phyloP scores from a whole-genome alignment of 2,329 filamentous ascomycete genomes.

The Beauveria bassiana region DNA sequence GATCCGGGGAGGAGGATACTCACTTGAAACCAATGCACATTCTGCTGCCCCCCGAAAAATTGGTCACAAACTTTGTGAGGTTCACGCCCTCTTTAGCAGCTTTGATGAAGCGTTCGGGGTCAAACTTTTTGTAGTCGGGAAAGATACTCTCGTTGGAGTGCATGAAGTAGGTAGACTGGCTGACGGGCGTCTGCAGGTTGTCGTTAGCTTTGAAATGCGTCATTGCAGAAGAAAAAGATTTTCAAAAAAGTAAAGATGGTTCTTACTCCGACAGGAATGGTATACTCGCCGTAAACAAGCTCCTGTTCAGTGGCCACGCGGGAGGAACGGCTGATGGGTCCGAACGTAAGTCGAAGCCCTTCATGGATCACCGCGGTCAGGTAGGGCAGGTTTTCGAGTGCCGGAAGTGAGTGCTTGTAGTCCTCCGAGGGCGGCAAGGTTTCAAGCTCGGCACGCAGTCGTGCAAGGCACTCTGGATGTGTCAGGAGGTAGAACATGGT shows the following conservation, averaged over 20 bases:
- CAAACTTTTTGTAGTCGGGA: background rate
- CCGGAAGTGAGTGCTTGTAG: background rate
- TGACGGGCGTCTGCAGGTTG: background rate
- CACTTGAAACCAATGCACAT: background rate
- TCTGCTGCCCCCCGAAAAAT: background rate
- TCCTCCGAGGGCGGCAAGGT: background rate
- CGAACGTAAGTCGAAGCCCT: background rate
- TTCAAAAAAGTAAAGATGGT: too few relatives aligned
- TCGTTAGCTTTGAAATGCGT: background rate
- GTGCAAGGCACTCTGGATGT: background rate
- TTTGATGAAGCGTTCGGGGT: background rate
- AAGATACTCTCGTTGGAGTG: background rate
- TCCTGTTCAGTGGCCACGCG: background rate
- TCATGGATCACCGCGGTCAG: background rate
- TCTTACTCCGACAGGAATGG: background rate
- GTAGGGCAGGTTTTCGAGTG: background rate
- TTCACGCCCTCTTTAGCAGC: background rate
- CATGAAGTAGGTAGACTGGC: background rate
- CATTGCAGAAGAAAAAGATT: too few relatives aligned
- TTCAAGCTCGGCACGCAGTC: background rate
- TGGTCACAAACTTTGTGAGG: background rate
- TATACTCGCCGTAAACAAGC: background rate
- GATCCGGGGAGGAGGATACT: background rate
- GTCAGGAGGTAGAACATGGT: background rate
- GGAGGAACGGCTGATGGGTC: background rate